A percentile compares a stretch with the other conserved stretches of the same genome.
Evolutionary conservation across 306 rosid genomes (phyloP).

Genomic region (Heteromeles arbutifolia): DNA sequence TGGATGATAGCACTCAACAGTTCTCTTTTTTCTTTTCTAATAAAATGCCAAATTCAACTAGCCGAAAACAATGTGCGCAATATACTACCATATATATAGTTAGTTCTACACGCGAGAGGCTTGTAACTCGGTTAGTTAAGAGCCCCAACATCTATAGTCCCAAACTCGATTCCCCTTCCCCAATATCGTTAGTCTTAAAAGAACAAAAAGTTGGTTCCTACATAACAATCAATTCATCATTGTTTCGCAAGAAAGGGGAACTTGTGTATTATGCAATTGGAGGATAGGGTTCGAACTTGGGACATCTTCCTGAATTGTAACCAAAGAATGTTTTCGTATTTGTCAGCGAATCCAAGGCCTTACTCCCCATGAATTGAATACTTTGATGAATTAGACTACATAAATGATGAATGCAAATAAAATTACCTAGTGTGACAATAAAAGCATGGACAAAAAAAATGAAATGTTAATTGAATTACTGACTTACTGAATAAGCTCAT

Average conservation of each 20-base stretch:
- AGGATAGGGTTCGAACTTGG: too few relatives aligned
- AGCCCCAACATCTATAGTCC: too few relatives aligned
- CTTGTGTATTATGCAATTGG: not conserved
- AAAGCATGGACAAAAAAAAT: not conserved
- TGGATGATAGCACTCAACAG: not conserved
- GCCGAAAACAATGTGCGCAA: not conserved
- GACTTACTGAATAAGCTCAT: conserved; percentile 7
- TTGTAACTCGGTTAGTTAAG: too few relatives aligned
- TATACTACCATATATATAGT: not conserved
- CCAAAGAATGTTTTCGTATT: not conserved
- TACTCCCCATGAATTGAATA: not conserved
- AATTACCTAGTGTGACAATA: too few relatives aligned
- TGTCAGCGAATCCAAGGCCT: not conserved
- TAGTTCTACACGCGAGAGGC: not conserved
- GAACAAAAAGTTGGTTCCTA: not conserved
- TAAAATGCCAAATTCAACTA: not conserved
- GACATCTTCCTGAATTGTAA: not conserved
- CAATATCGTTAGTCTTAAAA: too few relatives aligned
- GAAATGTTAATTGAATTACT: not conserved
- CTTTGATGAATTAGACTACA: too few relatives aligned
- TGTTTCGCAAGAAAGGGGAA: not conserved
- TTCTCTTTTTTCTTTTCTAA: not conserved
- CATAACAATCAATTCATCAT: not conserved
- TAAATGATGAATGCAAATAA: too few relatives aligned
- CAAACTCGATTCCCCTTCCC: too few relatives aligned